Base-by-base conservation (phyloP, 306 rosid genomes). In the Macrotyloma uniflorum region DNA sequence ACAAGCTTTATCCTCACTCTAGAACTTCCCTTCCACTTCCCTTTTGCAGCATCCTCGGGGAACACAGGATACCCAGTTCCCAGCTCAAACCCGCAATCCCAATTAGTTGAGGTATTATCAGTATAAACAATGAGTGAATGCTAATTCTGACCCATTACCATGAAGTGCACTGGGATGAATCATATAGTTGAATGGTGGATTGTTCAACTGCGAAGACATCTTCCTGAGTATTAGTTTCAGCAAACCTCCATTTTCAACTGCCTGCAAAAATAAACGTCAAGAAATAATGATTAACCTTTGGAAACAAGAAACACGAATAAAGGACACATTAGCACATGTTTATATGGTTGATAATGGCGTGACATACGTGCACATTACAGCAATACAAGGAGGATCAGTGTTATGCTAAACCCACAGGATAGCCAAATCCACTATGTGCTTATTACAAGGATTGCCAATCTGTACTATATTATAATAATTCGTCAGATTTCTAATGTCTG, bases 1-100 rank as follows among this genome's bases (percentile, higher is more conserved):
- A 42, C 74, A 54, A 12, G 61, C 42, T 70, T 46, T 47, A 79
- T 62, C 47, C 79, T 43, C 77, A 77, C 26, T 63, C 70, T 5
- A 74, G 79, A 74, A 80, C 80, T 64, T 77, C 58, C 58, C 58
- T 46, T 51, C 19, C 45, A 93, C 91, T 82, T 88, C 91, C 80
- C 91, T 88, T 81, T 79, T 47, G 97, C 98, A 38, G 93, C 97
- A 78, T 89, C 98, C 84, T 91, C 97, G 0, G 93, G 98, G 69
- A 91, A 83, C 43, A 93, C 90, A 5, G 93, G 91, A 82, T 93
- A 93, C 91, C 24, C 97, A 92, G 14, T 12, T 87, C 97, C 97
- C 3, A 91, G 82, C 80, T 93, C 47, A 93, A 89, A 16, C 97
- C 95, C 1, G 87, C 91, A 6, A 82, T 59, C 11, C 85, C 91